Percentiles rank a stretch among this genome's conserved stretches.
phyloP scores from a whole-genome alignment of 2,329 filamentous ascomycete species.

The Claviceps citrina region DNA sequence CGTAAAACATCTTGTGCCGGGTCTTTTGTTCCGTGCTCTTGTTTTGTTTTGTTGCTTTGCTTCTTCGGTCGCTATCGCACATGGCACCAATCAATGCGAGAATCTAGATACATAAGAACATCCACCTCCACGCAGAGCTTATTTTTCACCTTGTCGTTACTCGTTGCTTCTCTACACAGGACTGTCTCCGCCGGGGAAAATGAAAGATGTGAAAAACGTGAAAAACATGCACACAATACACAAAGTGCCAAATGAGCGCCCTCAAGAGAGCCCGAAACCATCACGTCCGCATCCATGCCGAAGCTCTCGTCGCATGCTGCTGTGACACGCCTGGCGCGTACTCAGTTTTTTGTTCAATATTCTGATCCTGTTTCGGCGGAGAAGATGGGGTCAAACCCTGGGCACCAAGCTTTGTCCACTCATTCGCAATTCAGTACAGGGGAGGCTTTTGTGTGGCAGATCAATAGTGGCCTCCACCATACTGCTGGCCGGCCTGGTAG shows the following conservation, averaged over 20 bases:
- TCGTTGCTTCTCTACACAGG: constrained; percentile 3
- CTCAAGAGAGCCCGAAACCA: background rate
- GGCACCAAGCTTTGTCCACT: background rate
- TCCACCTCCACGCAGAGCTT: background rate
- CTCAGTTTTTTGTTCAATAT: background rate
- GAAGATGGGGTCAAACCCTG: background rate
- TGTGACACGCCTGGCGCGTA: background rate
- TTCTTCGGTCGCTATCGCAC: background rate
- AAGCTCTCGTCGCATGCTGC: background rate
- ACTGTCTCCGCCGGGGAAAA: background rate
- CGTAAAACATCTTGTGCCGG: background rate
- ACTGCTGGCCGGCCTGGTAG: constrained; percentile 13
- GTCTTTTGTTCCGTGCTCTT: background rate
- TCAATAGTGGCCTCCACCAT: constrained; percentile 9
- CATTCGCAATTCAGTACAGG: background rate
- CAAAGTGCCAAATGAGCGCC: background rate
- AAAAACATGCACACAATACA: background rate
- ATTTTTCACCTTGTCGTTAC: constrained; percentile 4
- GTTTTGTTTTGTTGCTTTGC: background rate
- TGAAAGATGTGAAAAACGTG: background rate
- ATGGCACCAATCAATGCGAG: background rate
- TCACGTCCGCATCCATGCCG: background rate
- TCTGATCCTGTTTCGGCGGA: background rate
- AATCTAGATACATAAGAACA: constrained; percentile 5
- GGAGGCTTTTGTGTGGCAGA: background rate